Evolutionary conservation across 2,329 filamentous ascomycete species (phyloP), one percentile per base, ranked within the genome.

Genomic region (Aspergillus phoenicis): DNA sequence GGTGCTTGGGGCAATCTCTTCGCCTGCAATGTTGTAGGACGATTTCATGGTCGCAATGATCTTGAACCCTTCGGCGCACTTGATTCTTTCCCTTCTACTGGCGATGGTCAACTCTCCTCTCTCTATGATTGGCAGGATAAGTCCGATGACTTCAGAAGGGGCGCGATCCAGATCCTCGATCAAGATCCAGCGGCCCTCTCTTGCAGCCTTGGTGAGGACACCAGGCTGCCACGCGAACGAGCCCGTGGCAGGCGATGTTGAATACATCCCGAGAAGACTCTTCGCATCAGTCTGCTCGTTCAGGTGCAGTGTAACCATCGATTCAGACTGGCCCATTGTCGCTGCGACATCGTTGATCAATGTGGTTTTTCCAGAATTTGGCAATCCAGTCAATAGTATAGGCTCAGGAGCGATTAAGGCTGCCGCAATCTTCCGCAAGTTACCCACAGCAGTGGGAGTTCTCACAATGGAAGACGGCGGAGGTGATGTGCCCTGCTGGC

Each of bases 251-350:
- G 90, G 87, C 60, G 93, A 93, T 22, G 93, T 95, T 1, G 94
- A 91, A 77, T 99, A 98, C 73, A 98, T 87, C 3, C 95, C 95
- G 64, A 99, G 87, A 43, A 99, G 86, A 80, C 96, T 91, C 77
- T 99, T 99, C 0, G 94, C 93, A 77, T 99, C 95, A 2, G 93
- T 98, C 76, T 99, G 96, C 77, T 98, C 95, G 73, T 99, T 99
- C 36, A 99, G 82, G 76, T 99, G 94, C 30, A 99, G 83, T 3
- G 94, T 98, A 56, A 99, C 90, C 87, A 99, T 93, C 61, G 86
- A 87, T 5, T 88, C 85, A 22, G 91, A 86, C 77, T 91, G 91
- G 63, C 90, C 91, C 58, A 98, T 85, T 67, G 89, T 86, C 69
- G 86, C 86, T 24, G 94, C 93, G 62, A 94, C 85, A 73, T 97